phyloP scores from a whole-genome alignment of 176 grass and related monocot species.

The Sorghum bicolor region Sorghum_bicolor_NCBIv3 NC_012872.2:3562501-3563000 shows the following conservation, averaged over 20 bases:
- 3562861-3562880: background rate
- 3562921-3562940: background rate
- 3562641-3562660: too few relatives aligned
- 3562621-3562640: too few relatives aligned
- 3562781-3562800: background rate
- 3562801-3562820: background rate
- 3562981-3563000: constrained; percentile 47
- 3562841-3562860: too few relatives aligned
- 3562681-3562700: background rate
- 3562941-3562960: constrained; percentile 22
- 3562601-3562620: too few relatives aligned
- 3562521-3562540: too few relatives aligned
- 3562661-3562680: background rate
- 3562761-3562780: background rate
- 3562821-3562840: background rate
- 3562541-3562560: too few relatives aligned
- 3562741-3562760: background rate
- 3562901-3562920: background rate
- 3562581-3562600: too few relatives aligned
- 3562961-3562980: constrained; percentile 46
- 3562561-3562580: too few relatives aligned
- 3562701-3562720: background rate
- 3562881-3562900: background rate
- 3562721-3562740: background rate
- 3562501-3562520: too few relatives aligned